Conservation (phyloP, 352 stramenopile species). For the Blastocystis sp. region DNA sequence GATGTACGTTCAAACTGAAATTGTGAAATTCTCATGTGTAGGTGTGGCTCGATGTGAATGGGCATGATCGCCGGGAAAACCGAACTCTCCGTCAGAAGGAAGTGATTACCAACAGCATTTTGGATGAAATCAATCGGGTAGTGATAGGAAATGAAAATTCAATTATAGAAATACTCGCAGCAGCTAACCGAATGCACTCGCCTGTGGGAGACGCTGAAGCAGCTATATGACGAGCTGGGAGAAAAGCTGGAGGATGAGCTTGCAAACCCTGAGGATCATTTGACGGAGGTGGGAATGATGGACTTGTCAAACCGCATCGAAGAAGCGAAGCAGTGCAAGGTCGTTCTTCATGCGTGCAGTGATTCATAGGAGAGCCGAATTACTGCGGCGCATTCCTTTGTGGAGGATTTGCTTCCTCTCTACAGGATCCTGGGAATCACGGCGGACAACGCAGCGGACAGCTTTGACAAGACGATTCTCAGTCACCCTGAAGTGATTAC, state of each 20-base stretch:
- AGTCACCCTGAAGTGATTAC: not conserved
- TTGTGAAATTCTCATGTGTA: not conserved
- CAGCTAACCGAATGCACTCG: not conserved
- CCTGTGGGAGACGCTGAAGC: not conserved
- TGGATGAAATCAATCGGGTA: not conserved
- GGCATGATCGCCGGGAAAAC: slow-evolving; percentile 12
- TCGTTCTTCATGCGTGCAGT: not conserved
- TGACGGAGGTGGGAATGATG: slow-evolving; percentile 5
- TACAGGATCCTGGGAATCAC: slow-evolving; percentile 19
- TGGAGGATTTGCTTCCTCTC: not conserved
- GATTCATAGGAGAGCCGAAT: not conserved
- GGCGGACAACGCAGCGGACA: not conserved
- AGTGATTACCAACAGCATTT: not conserved
- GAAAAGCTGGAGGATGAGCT: slow-evolving; percentile 12
- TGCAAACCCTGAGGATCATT: slow-evolving; percentile 20
- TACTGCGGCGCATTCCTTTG: not conserved
- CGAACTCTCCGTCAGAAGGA: not conserved
- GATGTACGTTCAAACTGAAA: too few species aligned
- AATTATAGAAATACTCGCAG: slow-evolving; percentile 4
- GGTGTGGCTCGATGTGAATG: slow-evolving; percentile 27
- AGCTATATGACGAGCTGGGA: slow-evolving; percentile 20
- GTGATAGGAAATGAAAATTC: not conserved
- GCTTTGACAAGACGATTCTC: slow-evolving; percentile 1
- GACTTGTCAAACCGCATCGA: not conserved
- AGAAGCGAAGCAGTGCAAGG: not conserved